Base-by-base conservation (phyloP, 495 filamentous ascomycete species). In the Lichenothelia convexa region DNA sequence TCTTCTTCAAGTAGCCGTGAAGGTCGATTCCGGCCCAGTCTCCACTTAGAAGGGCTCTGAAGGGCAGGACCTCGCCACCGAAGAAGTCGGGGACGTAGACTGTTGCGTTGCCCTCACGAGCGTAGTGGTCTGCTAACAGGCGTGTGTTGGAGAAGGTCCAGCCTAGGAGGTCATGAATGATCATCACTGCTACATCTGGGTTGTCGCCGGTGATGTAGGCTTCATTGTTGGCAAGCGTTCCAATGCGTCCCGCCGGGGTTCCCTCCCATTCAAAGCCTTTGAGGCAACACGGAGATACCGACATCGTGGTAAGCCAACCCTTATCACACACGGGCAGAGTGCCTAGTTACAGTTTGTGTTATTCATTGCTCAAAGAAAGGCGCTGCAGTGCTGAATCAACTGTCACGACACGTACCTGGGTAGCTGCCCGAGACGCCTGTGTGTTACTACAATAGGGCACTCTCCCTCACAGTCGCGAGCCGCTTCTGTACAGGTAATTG, bases 81-180 rank as follows among this genome's bases (percentile, higher is more conserved):
- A 48, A 56, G 39, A 64, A 68, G 34, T 69, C 64, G 0, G 64
- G 60, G 0, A 68, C 30, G 38, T 62, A 69, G 24, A 68, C 63
- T 1, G 63, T 68, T 1, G 59, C 67, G 34, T 59, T 44, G 17
- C 49, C 53, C 40, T 68, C 63, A 24, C 58, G 48, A 1, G 64
- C 63, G 33, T 57, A 68, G 41, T 65, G 56, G 43, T 69, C 67
- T 4, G 65, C 64, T 5, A 70, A 45, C 1, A 70, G 33, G 0
- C 65, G 52, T 21, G 49, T 43, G 39, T 70, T 71, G 17, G 45
- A 44, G 26, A 60, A 60, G 16, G 40, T 58, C 67, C 65, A 71
- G 11, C 65, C 62, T n/a, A 61, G 61, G 5, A 67, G 37, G 32
- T 68, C 65, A 38, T 63, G 57, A 8, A 71, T 45, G 18, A 67